Evolutionary conservation across 805 yeast species (phyloP), one percentile per base, ranked within the genome.

Genomic region (Ogataea dorogensis): DNA sequence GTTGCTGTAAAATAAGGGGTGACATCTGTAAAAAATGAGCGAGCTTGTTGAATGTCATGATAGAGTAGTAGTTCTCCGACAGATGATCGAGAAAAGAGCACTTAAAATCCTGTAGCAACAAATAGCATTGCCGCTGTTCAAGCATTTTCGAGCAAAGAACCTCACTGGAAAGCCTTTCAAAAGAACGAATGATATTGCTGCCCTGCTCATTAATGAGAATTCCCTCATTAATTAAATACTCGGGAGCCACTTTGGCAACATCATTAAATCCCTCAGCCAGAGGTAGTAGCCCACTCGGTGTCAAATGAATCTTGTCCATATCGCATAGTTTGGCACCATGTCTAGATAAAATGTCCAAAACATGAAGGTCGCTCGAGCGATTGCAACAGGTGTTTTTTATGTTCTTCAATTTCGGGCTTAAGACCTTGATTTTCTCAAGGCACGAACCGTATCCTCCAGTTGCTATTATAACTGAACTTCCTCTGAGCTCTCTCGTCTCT

Each of bases 381-480:
- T 59, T 61, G 8, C 79, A 78, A 50, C 77, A 75, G 4, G 81
- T 75, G 1, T 79, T 66, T 2, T 81, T 74, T 22, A 75, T 65
- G 28, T 65, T 68, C 31, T 64, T 54, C 28, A 77, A 63, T 42
- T 77, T 82, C 0, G 81, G 81, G 17, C 81, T 60, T 46, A 70
- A 69, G 55, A 71, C 67, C 34, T 66, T 59, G 40, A 75, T 31
- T 3, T 47, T 41, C 33, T 65, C 64, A 45, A 71, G 71, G 45
- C 72, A 79, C 3, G 81, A 80, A 3, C 82, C 81, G 49, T 71
- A 79, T 6, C 85, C 85, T 18, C 85, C 85, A 1, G 84, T 77
- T 11, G 81, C 71, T 64, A 78, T 64, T 29, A 78, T 65, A 5
- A 79, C 81, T 1, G 81, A 80, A 2, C 81, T 81, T 2, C 48